phyloP scores from a whole-genome alignment of 345 rosid species.

The Syzygium jambos region DNA sequence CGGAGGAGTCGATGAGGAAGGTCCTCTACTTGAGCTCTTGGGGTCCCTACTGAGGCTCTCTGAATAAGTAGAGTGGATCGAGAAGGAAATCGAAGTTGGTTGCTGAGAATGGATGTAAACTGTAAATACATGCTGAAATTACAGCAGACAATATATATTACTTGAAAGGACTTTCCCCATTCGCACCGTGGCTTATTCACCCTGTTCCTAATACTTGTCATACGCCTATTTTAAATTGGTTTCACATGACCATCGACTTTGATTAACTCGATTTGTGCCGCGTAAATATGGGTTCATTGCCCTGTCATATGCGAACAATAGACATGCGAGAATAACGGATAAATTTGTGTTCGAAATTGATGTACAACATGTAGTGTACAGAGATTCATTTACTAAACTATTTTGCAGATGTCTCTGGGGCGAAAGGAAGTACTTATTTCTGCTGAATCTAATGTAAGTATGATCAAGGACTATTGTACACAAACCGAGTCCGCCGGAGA shows the following conservation, averaged over 20 bases:
- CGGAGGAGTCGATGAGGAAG: constrained; percentile 13
- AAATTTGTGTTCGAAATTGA: background rate
- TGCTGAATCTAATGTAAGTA: background rate
- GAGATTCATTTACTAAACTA: background rate
- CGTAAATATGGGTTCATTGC: background rate
- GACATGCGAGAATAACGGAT: background rate
- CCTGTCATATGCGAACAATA: background rate
- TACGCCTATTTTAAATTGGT: background rate
- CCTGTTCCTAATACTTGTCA: background rate
- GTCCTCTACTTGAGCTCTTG: constrained; percentile 15
- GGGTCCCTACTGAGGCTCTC: constrained; percentile 7
- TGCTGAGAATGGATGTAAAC: background rate
- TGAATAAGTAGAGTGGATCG: background rate
- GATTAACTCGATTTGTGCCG: background rate
- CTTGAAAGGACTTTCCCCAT: background rate
- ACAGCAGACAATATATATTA: background rate
- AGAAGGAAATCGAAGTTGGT: background rate
- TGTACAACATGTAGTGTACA: background rate
- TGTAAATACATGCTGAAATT: background rate
- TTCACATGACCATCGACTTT: background rate
- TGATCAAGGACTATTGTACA: background rate
- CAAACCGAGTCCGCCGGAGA: background rate
- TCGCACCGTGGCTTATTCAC: background rate
- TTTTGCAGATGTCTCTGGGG: background rate
- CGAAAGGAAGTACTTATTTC: background rate